phyloP scores from a whole-genome alignment of 352 stramenopile species.

The Globisporangium orthogonon region DNA sequence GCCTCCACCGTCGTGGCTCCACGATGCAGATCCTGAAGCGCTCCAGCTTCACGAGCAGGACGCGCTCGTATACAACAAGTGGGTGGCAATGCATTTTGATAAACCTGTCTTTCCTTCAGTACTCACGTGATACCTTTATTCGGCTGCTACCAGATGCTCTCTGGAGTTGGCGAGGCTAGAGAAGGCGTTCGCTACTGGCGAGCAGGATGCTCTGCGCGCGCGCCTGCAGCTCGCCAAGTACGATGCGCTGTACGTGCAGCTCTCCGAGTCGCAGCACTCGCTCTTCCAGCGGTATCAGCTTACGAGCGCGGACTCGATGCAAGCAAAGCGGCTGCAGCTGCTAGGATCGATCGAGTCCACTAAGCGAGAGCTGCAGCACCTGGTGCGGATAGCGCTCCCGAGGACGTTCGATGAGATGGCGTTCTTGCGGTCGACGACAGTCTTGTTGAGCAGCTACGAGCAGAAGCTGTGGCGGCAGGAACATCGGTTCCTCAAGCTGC shows the following conservation, averaged over 20 bases:
- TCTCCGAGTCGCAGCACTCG: slow-evolving; percentile 12
- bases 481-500: slow-evolving; percentile 28
- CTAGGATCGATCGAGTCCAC: slow-evolving; percentile 12
- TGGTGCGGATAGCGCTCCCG: slow-evolving; percentile 16
- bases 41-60: slow-evolving; percentile 33
- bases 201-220: slow-evolving; percentile 26
- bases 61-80: slow-evolving; percentile 31
- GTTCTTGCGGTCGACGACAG: slow-evolving; percentile 29
- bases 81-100: not conserved
- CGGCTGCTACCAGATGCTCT: slow-evolving; percentile 16
- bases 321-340: slow-evolving; percentile 7
- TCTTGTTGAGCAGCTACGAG: slow-evolving; percentile 37
- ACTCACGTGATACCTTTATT: not conserved
- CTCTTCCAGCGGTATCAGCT: slow-evolving; percentile 33
- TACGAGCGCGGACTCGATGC: slow-evolving; percentile 19
- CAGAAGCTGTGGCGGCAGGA: slow-evolving; percentile 42
- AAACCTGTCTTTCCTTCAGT: no score
- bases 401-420: slow-evolving; percentile 23
- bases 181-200: slow-evolving; percentile 23
- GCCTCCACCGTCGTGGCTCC: slow-evolving; percentile 19
- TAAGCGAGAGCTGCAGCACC: slow-evolving; percentile 20
- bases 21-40: slow-evolving; percentile 20
- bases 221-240: slow-evolving; percentile 24
- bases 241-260: slow-evolving; percentile 14
- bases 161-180: slow-evolving; percentile 29